phyloP scores from a whole-genome alignment of 371 early-diverging fungal genomes.

The Umbelopsis sp. region DNA sequence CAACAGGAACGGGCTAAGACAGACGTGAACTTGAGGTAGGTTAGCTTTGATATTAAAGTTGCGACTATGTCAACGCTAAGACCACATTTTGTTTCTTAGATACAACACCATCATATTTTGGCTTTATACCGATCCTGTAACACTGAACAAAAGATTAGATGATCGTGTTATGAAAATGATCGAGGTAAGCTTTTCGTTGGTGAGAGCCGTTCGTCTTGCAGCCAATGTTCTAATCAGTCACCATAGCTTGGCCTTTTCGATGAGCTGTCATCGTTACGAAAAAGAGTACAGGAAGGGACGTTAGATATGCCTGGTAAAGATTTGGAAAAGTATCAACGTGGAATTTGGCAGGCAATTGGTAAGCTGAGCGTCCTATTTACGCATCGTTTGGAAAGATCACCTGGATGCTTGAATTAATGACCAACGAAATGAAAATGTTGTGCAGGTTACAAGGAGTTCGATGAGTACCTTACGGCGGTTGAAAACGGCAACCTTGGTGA shows the following conservation, averaged over 20 bases:
- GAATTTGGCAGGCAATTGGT: constrained; percentile 87
- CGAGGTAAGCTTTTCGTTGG: constrained; percentile 37
- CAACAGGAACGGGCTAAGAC: constrained; percentile 55
- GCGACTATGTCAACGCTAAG: constrained; percentile 17
- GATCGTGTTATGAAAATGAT: constrained; percentile 89
- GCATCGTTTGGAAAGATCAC: no score
- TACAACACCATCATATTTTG: constrained; percentile 78
- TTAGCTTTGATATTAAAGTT: not conserved
- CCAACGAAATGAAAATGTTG: not conserved
- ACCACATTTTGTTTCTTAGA: constrained; percentile 24
- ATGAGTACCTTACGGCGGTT: constrained; percentile 61
- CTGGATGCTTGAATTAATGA: not conserved
- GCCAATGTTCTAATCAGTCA: constrained; percentile 10
- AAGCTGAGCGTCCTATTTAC: constrained; percentile 4
- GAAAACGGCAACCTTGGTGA: not conserved
- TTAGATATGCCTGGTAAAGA: constrained; percentile 45
- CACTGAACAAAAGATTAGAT: constrained; percentile 79
- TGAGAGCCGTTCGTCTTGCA: not conserved
- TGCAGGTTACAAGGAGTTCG: constrained; percentile 84
- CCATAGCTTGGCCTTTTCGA: constrained; percentile 76
- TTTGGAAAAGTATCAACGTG: constrained; percentile 70
- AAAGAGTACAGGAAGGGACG: constrained; percentile 48
- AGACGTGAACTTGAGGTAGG: constrained; percentile 32
- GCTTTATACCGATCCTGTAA: constrained; percentile 76
- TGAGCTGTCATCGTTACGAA: constrained; percentile 76